Conservation (phyloP, 768 basidiomycete genomes). For the Hydnum rufescens region DNA sequence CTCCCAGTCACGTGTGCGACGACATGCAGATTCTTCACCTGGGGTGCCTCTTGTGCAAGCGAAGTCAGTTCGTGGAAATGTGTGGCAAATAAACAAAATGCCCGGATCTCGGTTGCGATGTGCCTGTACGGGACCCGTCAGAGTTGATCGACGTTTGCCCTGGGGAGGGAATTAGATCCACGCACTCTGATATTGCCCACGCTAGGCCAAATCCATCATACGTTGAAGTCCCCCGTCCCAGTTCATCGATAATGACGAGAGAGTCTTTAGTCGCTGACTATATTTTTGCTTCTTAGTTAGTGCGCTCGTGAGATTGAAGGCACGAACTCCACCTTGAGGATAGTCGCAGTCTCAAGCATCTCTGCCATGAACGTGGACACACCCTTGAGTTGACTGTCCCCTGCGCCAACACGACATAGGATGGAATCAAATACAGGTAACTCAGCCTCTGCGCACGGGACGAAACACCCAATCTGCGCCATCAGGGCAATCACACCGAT, state of each 20-base stretch:
- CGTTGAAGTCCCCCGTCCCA: constrained; percentile 88
- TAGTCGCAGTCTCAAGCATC: constrained; percentile 96
- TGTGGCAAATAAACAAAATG: constrained; percentile 91
- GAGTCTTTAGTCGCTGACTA: constrained; percentile 86
- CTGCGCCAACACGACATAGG: constrained; percentile 87
- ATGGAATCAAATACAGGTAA: constrained; percentile 92
- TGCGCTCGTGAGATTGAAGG: neutral
- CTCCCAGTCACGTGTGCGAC: constrained; percentile 67
- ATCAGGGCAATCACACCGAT: constrained; percentile 91
- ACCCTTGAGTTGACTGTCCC: constrained; percentile 93
- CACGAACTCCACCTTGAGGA: constrained; percentile 44
- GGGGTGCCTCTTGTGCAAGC: constrained; percentile 62
- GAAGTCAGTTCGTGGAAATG: constrained; percentile 96
- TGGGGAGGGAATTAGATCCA: constrained; percentile 1
- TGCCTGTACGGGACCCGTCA: constrained; percentile 31
- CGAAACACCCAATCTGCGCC: constrained; percentile 91
- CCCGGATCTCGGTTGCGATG: constrained; percentile 79
- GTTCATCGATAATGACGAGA: constrained; percentile 91
- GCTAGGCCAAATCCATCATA: constrained; percentile 96
- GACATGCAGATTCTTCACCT: constrained; percentile 90
- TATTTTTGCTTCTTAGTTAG: neutral
- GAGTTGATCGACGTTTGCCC: neutral
- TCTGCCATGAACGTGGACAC: constrained; percentile 99
- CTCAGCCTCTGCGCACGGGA: constrained; percentile 72
- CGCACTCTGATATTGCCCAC: constrained; percentile 96